These are phyloP conservation scores for Rossbeevera mucosa DNA, from an alignment of 768 basidiomycete species.

Conservation along the genomic window DNA sequence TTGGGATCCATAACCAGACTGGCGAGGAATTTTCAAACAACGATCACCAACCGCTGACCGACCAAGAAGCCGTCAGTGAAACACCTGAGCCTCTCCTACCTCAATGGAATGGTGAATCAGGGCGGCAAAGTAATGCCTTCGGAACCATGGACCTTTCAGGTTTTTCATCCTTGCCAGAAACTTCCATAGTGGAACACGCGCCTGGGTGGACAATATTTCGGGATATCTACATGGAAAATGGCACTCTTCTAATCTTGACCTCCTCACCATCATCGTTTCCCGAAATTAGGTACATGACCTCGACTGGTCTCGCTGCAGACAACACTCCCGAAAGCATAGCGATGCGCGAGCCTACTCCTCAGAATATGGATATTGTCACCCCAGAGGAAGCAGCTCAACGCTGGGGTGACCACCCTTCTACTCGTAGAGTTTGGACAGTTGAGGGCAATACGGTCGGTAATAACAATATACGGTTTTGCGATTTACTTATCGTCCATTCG, in stretches of 20 bases:
- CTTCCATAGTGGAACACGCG: conserved; percentile 57
- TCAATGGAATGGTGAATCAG: neutral
- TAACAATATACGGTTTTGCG: neutral
- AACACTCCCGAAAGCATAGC: conserved; percentile 62
- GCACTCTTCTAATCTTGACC: conserved; percentile 70
- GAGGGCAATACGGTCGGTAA: conserved; percentile 65
- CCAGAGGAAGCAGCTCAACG: conserved; percentile 53
- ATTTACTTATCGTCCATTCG: conserved; percentile 4
- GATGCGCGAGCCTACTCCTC: conserved; percentile 59
- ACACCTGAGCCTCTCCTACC: conserved; percentile 1
- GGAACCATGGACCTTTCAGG: conserved; percentile 2
- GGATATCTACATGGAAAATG: conserved; percentile 81
- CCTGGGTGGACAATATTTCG: conserved; percentile 84
- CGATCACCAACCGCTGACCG: conserved; percentile 1
- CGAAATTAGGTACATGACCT: conserved; percentile 53
- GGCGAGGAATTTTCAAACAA: neutral
- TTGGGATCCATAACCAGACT: conserved; percentile 10
- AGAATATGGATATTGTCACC: conserved; percentile 59
- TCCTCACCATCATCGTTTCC: conserved; percentile 43
- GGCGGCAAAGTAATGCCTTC: neutral
- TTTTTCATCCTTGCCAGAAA: conserved; percentile 40
- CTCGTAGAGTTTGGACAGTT: conserved; percentile 58
- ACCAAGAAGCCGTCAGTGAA: conserved; percentile 2
- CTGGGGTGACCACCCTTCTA: conserved; percentile 50
- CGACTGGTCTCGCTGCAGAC: conserved; percentile 55